Conservation (phyloP, 2,329 filamentous ascomycete species). For the Cladosporium velox region DNA sequence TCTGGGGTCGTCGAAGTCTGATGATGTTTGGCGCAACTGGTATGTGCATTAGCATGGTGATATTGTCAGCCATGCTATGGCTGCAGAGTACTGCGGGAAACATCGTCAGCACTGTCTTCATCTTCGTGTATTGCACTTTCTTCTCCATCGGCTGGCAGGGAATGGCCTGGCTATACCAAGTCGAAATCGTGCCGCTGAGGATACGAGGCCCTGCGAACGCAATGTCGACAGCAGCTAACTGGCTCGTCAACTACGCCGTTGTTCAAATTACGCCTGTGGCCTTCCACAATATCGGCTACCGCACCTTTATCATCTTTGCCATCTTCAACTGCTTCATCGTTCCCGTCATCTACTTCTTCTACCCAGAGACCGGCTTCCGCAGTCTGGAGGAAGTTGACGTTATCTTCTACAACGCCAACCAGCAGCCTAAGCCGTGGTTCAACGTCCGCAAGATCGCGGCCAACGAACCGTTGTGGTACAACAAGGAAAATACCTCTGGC, state of each 20-base stretch:
- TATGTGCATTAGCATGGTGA: slow-evolving; percentile 66
- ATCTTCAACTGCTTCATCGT: slow-evolving; percentile 35
- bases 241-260: slow-evolving; percentile 54
- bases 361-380: slow-evolving; percentile 59
- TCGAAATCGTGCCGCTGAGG: slow-evolving; percentile 61
- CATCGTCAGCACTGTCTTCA: slow-evolving; percentile 53
- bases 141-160: slow-evolving; percentile 63
- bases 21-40: slow-evolving; percentile 38
- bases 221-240: slow-evolving; percentile 51
- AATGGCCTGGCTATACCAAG: slow-evolving; percentile 64
- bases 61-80: slow-evolving; percentile 49
- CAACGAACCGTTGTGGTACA: slow-evolving; percentile 57
- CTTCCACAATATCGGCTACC: slow-evolving; percentile 32
- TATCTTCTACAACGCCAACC: slow-evolving; percentile 55
- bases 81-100: slow-evolving; percentile 41
- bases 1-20: slow-evolving; percentile 36
- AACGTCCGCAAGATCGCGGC: slow-evolving; percentile 53
- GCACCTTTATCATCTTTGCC: slow-evolving; percentile 32
- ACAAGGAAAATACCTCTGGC: slow-evolving; percentile 59
- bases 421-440: slow-evolving; percentile 52
- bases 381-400: slow-evolving; percentile 69
- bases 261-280: slow-evolving; percentile 31
- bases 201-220: slow-evolving; percentile 66
- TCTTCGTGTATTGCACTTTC: slow-evolving; percentile 65
- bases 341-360: slow-evolving; percentile 62